Evolutionary conservation across 257 asterid genomes (phyloP), one percentile per base, ranked within the genome.

Genomic region (Parsonsia alboflavescens): DNA sequence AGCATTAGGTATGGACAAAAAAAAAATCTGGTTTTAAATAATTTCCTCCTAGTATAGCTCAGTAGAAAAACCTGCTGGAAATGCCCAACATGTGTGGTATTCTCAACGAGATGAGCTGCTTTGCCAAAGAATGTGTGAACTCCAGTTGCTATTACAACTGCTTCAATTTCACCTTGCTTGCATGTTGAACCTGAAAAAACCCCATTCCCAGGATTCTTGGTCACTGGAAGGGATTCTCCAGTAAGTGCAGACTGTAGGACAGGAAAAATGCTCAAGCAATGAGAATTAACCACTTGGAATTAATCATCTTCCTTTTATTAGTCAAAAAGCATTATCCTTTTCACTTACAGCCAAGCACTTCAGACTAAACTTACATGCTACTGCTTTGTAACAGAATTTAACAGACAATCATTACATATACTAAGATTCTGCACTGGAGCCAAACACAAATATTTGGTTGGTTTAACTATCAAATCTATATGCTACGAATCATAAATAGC

Each of bases 91-190:
- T 84, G 85, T 17, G 77, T 80, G n/a, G 87, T 84, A 75, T 72
- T 78, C 49, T 84, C 87, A 4, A 84, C 87, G 46, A 84, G 87
- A 68, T 84, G 87, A 66, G 87, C 87, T 46, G 87, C 85, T 63
- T 84, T 84, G 21, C 87, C 87, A 26, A 84, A 84, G 78, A 84
- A 84, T 10, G 85, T 81, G 68, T 84, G 87, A 13, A 81, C 80
- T 58, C 87, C 87, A 64, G 87, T 84, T 57, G 83, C 85, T 22
- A 84, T 76, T 13, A 80, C 81, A 62, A 83, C 81, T 41, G 83
- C 85, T 42, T 83, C 87, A 54, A 83, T 83, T 59, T 84, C 87
- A 50, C 87, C 85, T 65, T 84, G 85, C 66, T 84, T 84, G 64
- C 84, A 81, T 59, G 87, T 84, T 52, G 87, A 84, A 28, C 87